Percentiles rank a stretch among this genome's conserved stretches.
Evolutionary conservation across 257 asterid species (phyloP).

Genomic region (Leonotis leonurus): DNA sequence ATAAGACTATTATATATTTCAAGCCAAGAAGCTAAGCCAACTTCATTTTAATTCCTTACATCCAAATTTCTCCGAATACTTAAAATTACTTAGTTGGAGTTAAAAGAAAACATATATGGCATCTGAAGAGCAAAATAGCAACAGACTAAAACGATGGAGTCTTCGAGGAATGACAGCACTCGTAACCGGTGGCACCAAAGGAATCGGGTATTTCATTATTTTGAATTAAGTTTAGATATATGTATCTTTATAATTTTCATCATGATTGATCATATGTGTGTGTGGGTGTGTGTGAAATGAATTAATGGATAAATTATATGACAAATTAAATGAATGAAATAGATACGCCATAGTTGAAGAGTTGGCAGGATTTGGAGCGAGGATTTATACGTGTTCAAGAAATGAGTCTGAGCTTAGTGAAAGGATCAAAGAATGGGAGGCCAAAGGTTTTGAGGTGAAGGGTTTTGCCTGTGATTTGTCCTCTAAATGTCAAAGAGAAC

Average conservation of each 20-base stretch:
- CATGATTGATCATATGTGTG: no score
- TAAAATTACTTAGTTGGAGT: no score
- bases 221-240: neutral
- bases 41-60: neutral
- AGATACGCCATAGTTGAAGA: slow-evolving; percentile 65
- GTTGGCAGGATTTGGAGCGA: slow-evolving; percentile 62
- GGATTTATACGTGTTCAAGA: slow-evolving; percentile 54
- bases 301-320: no score
- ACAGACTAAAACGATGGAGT: slow-evolving; percentile 40
- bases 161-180: slow-evolving; percentile 51
- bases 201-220: slow-evolving; percentile 33
- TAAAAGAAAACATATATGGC: slow-evolving; percentile 14
- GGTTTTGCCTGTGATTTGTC: slow-evolving; percentile 49
- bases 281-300: no score
- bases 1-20: no score
- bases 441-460: slow-evolving; percentile 49
- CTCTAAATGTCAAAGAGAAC: slow-evolving; percentile 31
- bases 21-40: no score
- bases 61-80: no score
- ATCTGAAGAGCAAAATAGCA: slow-evolving; percentile 16
- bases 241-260: no score
- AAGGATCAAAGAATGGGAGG: slow-evolving; percentile 50
- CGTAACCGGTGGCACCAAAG: slow-evolving; percentile 56
- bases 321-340: no score
- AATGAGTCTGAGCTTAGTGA: slow-evolving; percentile 31